Evolutionary conservation across 805 yeast genomes (phyloP).

Genomic region (Yamadazyma nakazawae): DNA sequence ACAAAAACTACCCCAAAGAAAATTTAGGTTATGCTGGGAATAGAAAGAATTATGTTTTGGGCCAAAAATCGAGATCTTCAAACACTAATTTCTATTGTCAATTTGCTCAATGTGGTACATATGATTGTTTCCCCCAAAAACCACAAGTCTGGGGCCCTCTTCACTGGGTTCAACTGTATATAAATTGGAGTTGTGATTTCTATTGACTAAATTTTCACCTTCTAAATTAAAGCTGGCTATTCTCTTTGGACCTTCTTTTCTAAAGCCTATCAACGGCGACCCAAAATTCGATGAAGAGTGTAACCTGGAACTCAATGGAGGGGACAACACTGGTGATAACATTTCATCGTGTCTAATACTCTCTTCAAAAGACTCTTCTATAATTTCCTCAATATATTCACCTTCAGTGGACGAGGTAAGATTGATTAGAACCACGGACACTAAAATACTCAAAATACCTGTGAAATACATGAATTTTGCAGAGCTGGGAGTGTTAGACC

Average conservation of each 20-base stretch:
- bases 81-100: background rate
- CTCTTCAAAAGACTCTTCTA: constrained; percentile 46
- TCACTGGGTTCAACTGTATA: constrained; percentile 8
- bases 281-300: constrained; percentile 7
- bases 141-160: background rate
- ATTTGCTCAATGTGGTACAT: constrained; percentile 13
- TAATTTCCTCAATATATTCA: constrained; percentile 44
- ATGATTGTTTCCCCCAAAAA: constrained; percentile 15
- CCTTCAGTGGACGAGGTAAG: constrained; percentile 41
- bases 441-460: constrained; percentile 47
- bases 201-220: constrained; percentile 12
- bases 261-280: constrained; percentile 12
- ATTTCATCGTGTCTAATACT: constrained; percentile 46
- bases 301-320: constrained; percentile 25
- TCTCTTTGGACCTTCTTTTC: constrained; percentile 4
- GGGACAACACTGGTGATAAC: constrained; percentile 46
- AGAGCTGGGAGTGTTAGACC: constrained; percentile 4
- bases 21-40: background rate
- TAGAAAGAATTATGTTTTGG: background rate
- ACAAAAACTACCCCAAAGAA: background rate
- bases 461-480: constrained; percentile 32
- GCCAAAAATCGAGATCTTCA: background rate
- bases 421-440: constrained; percentile 47
- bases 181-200: constrained; percentile 10
- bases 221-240: constrained; percentile 11